Percentiles rank a stretch among this genome's conserved stretches.
These are phyloP conservation scores for Arabidopsis suecica DNA, from an alignment of 345 rosid species.

Conservation along the genomic window DNA sequence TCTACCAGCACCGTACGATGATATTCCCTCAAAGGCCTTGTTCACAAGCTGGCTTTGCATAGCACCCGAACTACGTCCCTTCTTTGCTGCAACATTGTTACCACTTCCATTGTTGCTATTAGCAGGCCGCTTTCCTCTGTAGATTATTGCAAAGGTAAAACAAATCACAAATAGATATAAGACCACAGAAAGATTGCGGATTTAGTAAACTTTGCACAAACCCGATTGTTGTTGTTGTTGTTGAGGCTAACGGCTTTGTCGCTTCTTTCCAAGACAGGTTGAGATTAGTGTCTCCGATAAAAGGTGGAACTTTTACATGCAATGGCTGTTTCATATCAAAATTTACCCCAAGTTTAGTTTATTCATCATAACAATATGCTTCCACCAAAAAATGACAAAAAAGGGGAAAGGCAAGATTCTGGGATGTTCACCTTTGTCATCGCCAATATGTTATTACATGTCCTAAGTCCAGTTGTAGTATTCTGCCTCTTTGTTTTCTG, in stretches of 20 bases:
- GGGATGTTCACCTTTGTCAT: slow-evolving; percentile 82
- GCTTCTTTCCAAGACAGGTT: slow-evolving; percentile 97
- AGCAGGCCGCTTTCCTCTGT: slow-evolving; percentile 83
- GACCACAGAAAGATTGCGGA: slow-evolving; percentile 16
- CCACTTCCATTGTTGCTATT: slow-evolving; percentile 59
- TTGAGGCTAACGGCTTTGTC: slow-evolving; percentile 59
- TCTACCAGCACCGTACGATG: slow-evolving; percentile 59
- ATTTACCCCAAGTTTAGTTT: not conserved
- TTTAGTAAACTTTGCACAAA: slow-evolving; percentile 41
- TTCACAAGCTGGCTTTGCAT: slow-evolving; percentile 79
- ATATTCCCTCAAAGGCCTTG: slow-evolving; percentile 89
- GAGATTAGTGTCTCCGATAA: slow-evolving; percentile 87
- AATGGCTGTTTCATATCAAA: slow-evolving; percentile 63
- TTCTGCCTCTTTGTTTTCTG: slow-evolving; percentile 94
- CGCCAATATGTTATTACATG: slow-evolving; percentile 94
- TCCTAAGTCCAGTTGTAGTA: slow-evolving; percentile 84
- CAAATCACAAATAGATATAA: slow-evolving; percentile 13
- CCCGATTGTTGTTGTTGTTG: slow-evolving; percentile 64
- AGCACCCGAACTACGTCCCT: slow-evolving; percentile 57
- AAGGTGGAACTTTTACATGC: slow-evolving; percentile 85
- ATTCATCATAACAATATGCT: not conserved
- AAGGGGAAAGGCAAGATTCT: not conserved
- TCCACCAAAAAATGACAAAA: slow-evolving; percentile 11
- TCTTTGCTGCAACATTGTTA: slow-evolving; percentile 58
- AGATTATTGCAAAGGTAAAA: slow-evolving; percentile 10